Percentiles rank a stretch among this genome's conserved stretches.
phyloP scores from a whole-genome alignment of 495 filamentous ascomycete genomes.

The Aspergillus bridgeri region DNA sequence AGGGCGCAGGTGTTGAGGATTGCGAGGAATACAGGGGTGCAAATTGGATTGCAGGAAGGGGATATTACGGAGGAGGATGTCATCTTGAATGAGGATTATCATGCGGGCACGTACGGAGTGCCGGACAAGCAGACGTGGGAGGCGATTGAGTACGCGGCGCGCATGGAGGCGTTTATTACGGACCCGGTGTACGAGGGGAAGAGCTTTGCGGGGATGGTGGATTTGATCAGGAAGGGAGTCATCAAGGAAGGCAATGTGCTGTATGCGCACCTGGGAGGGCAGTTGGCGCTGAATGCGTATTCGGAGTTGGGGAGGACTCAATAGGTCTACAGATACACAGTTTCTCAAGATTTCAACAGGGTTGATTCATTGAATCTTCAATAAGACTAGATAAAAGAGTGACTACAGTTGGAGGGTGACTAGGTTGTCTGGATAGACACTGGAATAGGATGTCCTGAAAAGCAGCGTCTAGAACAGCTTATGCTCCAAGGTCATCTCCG shows the following conservation, averaged over 20 bases:
- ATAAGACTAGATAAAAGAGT: constrained; percentile 24
- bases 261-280: constrained; percentile 63
- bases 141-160: constrained; percentile 58
- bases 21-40: constrained; percentile 52
- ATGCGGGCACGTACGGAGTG: constrained; percentile 59
- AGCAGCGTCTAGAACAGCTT: constrained; percentile 74
- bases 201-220: constrained; percentile 62
- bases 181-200: constrained; percentile 69
- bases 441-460: neutral
- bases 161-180: constrained; percentile 62
- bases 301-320: constrained; percentile 28
- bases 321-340: neutral
- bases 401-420: constrained; percentile 31
- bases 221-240: constrained; percentile 55
- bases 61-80: constrained; percentile 56
- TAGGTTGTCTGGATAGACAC: neutral
- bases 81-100: constrained; percentile 57
- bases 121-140: constrained; percentile 55
- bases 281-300: constrained; percentile 61
- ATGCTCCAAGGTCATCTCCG: constrained; percentile 99
- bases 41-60: constrained; percentile 51
- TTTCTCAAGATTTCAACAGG: neutral
- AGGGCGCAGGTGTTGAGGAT: constrained; percentile 57
- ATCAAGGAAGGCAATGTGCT: constrained; percentile 56
- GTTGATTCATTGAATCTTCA: neutral